A percentile compares a stretch with the other conserved stretches of the same genome.
These are phyloP conservation scores for Themeda triandra DNA, from an alignment of 176 grass and related monocot genomes.

Conservation along the genomic window DNA sequence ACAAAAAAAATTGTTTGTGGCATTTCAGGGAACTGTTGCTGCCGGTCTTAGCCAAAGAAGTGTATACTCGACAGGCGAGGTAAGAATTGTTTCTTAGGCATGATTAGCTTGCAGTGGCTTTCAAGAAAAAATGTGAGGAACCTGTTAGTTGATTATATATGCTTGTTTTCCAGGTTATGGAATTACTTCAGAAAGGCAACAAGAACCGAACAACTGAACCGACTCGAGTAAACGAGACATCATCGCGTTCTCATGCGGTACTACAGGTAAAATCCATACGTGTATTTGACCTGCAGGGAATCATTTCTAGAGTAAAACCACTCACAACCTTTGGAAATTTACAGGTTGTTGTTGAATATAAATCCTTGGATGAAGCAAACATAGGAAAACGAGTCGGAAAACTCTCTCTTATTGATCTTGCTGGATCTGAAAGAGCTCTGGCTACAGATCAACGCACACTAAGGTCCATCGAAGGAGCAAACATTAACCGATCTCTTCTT, in stretches of 20 bases:
- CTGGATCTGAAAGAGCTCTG: constrained; percentile 93
- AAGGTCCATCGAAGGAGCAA: constrained; percentile 87
- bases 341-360: constrained; percentile 89
- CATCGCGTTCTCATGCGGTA: constrained; percentile 94
- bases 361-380: constrained; percentile 48
- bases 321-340: background rate
- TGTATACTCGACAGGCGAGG: constrained; percentile 95
- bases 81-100: constrained; percentile 28
- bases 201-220: constrained; percentile 94
- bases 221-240: constrained; percentile 86
- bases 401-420: constrained; percentile 90
- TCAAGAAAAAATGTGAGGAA: constrained; percentile 5
- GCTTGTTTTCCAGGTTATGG: constrained; percentile 74
- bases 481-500: constrained; percentile 94
- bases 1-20: constrained; percentile 2
- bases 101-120: constrained; percentile 15
- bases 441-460: constrained; percentile 85
- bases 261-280: constrained; percentile 58
- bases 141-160: constrained; percentile 5
- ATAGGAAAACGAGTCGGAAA: constrained; percentile 62
- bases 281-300: background rate
- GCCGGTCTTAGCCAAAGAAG: constrained; percentile 90
- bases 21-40: constrained; percentile 83
- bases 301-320: constrained; percentile 10
- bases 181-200: constrained; percentile 93